These are phyloP conservation scores for Hanseniaspora occidentalis DNA, from an alignment of 805 yeast species.

Conservation along the genomic window DNA sequence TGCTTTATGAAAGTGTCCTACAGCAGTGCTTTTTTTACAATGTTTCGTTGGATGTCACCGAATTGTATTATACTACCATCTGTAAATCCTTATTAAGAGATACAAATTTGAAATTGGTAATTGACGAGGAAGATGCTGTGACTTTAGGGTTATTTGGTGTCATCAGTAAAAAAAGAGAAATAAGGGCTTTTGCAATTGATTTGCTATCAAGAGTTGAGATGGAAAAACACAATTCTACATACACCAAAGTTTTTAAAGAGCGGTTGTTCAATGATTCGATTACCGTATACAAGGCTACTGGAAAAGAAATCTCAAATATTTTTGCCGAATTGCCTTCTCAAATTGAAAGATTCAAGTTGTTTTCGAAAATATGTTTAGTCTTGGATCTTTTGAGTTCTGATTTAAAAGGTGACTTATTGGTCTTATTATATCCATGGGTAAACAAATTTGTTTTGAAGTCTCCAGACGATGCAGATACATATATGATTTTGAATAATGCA, in stretches of 20 bases:
- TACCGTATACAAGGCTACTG: conserved; percentile 77
- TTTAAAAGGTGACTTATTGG: conserved; percentile 64
- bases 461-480: conserved; percentile 32
- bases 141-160: conserved; percentile 68
- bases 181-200: conserved; percentile 60
- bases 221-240: conserved; percentile 39
- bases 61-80: conserved; percentile 58
- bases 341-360: conserved; percentile 49
- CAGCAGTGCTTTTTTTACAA: conserved; percentile 58
- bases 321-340: conserved; percentile 50
- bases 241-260: conserved; percentile 49
- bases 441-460: conserved; percentile 58
- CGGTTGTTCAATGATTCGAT: conserved; percentile 63
- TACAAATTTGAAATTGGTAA: conserved; percentile 28
- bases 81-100: conserved; percentile 49
- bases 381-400: conserved; percentile 45
- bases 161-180: conserved; percentile 57
- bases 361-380: conserved; percentile 59
- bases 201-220: conserved; percentile 58
- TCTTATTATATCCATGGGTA: conserved; percentile 87
- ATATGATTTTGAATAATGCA: conserved; percentile 69
- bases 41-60: conserved; percentile 37
- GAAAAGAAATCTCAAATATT: conserved; percentile 64
- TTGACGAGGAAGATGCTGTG: conserved; percentile 51
- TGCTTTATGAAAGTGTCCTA: conserved; percentile 44